Evolutionary conservation across 441 rosid species (phyloP), one percentile per base, ranked within the genome.

Genomic region (Populus hybrid): DNA sequence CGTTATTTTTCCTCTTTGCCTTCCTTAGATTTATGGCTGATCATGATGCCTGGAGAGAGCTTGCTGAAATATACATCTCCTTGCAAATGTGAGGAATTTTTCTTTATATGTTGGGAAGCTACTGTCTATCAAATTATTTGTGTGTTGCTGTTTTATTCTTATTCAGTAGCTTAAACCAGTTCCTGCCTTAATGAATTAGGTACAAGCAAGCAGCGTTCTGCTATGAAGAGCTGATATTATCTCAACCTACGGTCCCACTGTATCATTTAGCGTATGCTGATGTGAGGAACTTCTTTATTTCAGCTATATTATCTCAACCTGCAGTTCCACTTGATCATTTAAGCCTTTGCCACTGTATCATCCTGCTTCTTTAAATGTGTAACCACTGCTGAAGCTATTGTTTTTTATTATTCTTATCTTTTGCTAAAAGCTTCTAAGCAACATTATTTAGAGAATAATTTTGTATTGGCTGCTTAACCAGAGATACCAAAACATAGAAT

Each of bases 31-130:
- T 94, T 85, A 94, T 96, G 99, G 99, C 99, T 69, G 99, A 96
- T 88, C 92, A 91, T 83, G 99, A 94, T 90, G 99, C 99, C n/a
- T 96, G 98, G 99, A 94, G 98, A 87, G 99, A 97, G 82, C 98
- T 97, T 68, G 98, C 99, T 1, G 97, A 93, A 73, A 89, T 92
- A 80, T 94, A 94, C 72, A 87, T 93, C 76, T 89, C 98, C 80
- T 83, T 94, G 82, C 98, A 97, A 85, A 97, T 97, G 99, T 97
- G 82, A 83, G 92, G 59, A 68, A 12, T 74, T 34, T 50, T 53
- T 5, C 34, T 70, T 61, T 57, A 11, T 34, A 34, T 20, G 30
- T 38, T 36, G 68, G 36, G 50, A 24, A 67, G 42, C 59, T 68
- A 57, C 40, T 18, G 32, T 34, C 78, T 68, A 38, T 36, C 5